Conservation (phyloP, 495 filamentous ascomycete genomes). For the Patellaria atrata region DNA sequence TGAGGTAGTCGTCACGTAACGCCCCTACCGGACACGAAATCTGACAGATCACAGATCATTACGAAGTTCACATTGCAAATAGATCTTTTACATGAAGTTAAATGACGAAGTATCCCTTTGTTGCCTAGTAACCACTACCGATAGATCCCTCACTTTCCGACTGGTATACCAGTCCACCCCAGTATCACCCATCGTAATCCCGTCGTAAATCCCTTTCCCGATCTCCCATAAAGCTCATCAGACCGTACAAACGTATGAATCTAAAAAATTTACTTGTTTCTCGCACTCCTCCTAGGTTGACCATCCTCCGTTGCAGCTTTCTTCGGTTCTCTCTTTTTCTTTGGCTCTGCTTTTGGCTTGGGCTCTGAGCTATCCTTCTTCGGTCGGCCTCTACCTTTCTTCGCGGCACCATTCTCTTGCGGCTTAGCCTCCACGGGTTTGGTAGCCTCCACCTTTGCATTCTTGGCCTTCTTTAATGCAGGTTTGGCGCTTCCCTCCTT, state of each 20-base stretch:
- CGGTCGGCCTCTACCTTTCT: slow-evolving; percentile 29
- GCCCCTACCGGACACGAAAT: too few relatives aligned
- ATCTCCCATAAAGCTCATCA: background rate
- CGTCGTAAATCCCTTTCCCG: slow-evolving; percentile 1
- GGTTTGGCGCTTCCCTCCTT: slow-evolving; percentile 13
- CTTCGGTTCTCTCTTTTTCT: slow-evolving; percentile 25
- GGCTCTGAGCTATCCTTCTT: slow-evolving; percentile 23
- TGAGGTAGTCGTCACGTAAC: too few relatives aligned
- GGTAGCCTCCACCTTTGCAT: slow-evolving; percentile 8
- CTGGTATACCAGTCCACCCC: background rate
- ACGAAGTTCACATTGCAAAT: too few relatives aligned
- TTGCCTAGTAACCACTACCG: slow-evolving; percentile 3
- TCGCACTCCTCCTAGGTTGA: slow-evolving; percentile 23
- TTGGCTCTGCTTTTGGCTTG: slow-evolving; percentile 23
- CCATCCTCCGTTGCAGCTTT: slow-evolving; percentile 28
- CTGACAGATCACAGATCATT: too few relatives aligned
- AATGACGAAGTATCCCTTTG: too few relatives aligned
- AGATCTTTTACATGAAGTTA: too few relatives aligned
- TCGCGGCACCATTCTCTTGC: slow-evolving; percentile 17
- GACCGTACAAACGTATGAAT: background rate
- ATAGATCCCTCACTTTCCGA: background rate
- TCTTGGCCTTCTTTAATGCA: slow-evolving; percentile 12
- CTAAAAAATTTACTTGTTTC: slow-evolving; percentile 11
- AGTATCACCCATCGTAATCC: too few relatives aligned
- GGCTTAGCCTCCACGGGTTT: slow-evolving; percentile 7